Conservation (phyloP, 805 yeast species). For the Ogataea nonfermentans region DNA sequence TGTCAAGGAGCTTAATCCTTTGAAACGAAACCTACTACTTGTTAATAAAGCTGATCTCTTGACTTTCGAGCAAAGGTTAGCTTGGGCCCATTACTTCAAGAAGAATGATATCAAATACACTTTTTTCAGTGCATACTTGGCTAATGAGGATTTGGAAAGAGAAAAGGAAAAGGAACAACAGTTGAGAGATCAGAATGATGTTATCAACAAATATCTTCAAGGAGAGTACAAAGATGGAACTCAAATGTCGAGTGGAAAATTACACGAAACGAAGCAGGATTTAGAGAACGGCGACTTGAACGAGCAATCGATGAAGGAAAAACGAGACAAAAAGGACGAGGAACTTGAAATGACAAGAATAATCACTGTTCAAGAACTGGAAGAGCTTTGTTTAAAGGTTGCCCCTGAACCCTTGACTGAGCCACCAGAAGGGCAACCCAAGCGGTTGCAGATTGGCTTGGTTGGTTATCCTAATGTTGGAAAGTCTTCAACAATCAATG, state of each 20-base stretch:
- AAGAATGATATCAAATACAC: conserved; percentile 73
- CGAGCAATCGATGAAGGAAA: conserved; percentile 16
- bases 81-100: conserved; percentile 85
- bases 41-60: conserved; percentile 94
- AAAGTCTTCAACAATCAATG: conserved; percentile 92
- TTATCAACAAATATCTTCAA: too few relatives aligned
- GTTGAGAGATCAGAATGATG: too few relatives aligned
- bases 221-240: too few relatives aligned
- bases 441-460: conserved; percentile 81
- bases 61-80: conserved; percentile 68
- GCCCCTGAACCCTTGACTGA: conserved; percentile 69
- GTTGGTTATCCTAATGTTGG: conserved; percentile 95
- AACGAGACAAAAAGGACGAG: conserved; percentile 27
- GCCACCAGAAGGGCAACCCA: conserved; percentile 55
- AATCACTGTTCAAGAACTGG: conserved; percentile 80
- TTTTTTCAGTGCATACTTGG: conserved; percentile 87
- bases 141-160: conserved; percentile 70
- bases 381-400: conserved; percentile 66
- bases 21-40: conserved; percentile 74
- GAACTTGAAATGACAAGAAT: conserved; percentile 58
- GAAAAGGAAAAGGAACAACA: conserved; percentile 41
- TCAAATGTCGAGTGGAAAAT: background rate
- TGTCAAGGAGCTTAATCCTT: conserved; percentile 71
- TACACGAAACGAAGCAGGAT: conserved; percentile 23
- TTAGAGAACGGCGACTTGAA: conserved; percentile 17